These are phyloP conservation scores for Volvariella volvacea DNA, from an alignment of 1,284 basidiomycete genomes.

Conservation along the genomic window DNA sequence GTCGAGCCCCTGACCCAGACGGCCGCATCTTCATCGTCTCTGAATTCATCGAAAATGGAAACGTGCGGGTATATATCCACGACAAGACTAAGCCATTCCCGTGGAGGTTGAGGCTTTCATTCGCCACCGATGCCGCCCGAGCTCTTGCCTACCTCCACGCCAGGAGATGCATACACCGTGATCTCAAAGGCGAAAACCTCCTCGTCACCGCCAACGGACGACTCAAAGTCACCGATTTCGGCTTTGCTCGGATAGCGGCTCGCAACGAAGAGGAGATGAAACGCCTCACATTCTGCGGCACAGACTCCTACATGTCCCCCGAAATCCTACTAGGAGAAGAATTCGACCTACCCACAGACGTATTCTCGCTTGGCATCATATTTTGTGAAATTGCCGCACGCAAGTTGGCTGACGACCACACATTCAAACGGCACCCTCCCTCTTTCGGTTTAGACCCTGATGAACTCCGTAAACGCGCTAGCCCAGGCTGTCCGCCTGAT, in stretches of 20 bases:
- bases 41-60: slow-evolving; percentile 83
- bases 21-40: slow-evolving; percentile 86
- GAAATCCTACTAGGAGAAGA: slow-evolving; percentile 90
- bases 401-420: slow-evolving; percentile 75
- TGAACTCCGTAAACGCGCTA: slow-evolving; percentile 69
- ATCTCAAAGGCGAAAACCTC: slow-evolving; percentile 97
- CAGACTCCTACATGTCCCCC: slow-evolving; percentile 91
- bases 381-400: slow-evolving; percentile 88
- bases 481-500: slow-evolving; percentile 70
- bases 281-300: slow-evolving; percentile 93
- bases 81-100: slow-evolving; percentile 77
- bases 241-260: slow-evolving; percentile 89
- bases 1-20: slow-evolving; percentile 77
- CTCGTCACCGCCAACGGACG: slow-evolving; percentile 89
- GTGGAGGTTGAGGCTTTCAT: slow-evolving; percentile 88
- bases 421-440: slow-evolving; percentile 77
- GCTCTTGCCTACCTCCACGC: slow-evolving; percentile 97
- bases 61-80: slow-evolving; percentile 83
- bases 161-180: slow-evolving; percentile 79
- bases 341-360: slow-evolving; percentile 90
- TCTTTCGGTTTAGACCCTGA: slow-evolving; percentile 71
- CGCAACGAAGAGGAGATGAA: slow-evolving; percentile 87
- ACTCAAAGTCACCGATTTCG: slow-evolving; percentile 96
- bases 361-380: slow-evolving; percentile 93
- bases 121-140: slow-evolving; percentile 90